Conservation (phyloP, 2,329 filamentous ascomycete species). For the Tolypocladium amazonense region DNA sequence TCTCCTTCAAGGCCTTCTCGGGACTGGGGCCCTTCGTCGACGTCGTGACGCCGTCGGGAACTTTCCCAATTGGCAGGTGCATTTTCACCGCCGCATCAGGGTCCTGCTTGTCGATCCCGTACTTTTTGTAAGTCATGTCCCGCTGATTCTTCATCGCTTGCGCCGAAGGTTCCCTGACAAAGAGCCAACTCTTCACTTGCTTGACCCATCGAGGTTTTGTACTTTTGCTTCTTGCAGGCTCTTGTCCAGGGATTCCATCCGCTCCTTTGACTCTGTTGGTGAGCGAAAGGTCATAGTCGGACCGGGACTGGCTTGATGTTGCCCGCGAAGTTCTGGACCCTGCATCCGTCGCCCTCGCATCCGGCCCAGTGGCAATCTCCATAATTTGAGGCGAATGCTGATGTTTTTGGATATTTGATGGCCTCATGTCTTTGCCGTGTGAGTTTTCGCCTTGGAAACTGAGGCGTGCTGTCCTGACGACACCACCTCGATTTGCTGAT, state of each 20-base stretch:
- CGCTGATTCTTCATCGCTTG: constrained; percentile 37
- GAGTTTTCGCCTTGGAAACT: background rate
- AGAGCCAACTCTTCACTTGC: constrained; percentile 37
- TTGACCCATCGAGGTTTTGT: constrained; percentile 26
- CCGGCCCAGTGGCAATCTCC: background rate
- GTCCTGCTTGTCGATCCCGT: constrained; percentile 32
- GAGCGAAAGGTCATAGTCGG: background rate
- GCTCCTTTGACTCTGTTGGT: background rate
- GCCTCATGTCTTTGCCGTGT: background rate
- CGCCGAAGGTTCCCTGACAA: constrained; percentile 36
- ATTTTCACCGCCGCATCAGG: constrained; percentile 33
- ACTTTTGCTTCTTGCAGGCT: constrained; percentile 11
- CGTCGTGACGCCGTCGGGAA: constrained; percentile 34
- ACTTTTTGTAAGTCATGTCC: constrained; percentile 28
- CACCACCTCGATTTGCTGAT: background rate
- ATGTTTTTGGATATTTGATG: background rate
- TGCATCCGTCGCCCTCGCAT: background rate
- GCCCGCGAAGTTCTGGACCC: background rate
- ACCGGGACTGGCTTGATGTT: background rate
- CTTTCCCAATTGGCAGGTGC: constrained; percentile 31
- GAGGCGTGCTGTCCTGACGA: background rate
- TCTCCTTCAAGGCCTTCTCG: constrained; percentile 29
- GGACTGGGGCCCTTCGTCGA: constrained; percentile 34
- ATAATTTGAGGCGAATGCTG: background rate
- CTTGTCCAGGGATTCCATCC: background rate